A percentile compares a stretch with the other conserved stretches of the same genome.
Conservation (phyloP, 169 alveolate species). For the Eimeria maxima region DNA sequence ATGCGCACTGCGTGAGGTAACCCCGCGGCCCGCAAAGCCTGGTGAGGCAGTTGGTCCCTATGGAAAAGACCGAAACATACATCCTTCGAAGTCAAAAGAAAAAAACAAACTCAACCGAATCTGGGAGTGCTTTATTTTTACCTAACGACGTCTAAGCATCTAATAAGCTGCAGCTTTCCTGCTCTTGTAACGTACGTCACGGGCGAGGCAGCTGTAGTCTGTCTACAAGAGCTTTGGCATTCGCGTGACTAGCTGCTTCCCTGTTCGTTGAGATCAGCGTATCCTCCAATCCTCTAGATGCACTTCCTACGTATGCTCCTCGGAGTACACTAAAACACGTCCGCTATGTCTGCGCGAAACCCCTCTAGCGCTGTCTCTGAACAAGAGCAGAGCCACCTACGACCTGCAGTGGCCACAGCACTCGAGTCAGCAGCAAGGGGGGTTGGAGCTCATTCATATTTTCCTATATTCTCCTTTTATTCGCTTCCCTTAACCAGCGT, state of each 20-base stretch:
- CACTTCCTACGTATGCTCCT: background rate
- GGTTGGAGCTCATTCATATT: background rate
- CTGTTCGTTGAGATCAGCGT: background rate
- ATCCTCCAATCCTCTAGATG: background rate
- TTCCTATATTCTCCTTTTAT: background rate
- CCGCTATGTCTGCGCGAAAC: background rate
- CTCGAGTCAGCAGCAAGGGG: background rate
- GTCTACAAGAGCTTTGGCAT: background rate
- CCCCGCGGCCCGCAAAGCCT: background rate
- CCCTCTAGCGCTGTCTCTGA: background rate
- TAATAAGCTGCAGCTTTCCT: background rate
- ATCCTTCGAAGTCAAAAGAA: background rate
- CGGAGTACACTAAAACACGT: background rate
- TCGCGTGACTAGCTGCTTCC: background rate
- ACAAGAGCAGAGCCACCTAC: background rate
- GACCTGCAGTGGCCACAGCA: background rate
- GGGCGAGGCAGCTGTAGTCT: background rate
- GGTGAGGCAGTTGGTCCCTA: background rate
- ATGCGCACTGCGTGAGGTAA: background rate
- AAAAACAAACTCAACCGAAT: background rate
- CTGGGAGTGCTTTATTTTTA: background rate
- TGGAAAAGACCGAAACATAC: background rate
- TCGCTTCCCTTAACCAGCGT: background rate
- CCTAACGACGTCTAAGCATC: background rate
- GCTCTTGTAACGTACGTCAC: background rate